Conservation (phyloP, 495 filamentous ascomycete species). For the Daldinia childiae region DNA sequence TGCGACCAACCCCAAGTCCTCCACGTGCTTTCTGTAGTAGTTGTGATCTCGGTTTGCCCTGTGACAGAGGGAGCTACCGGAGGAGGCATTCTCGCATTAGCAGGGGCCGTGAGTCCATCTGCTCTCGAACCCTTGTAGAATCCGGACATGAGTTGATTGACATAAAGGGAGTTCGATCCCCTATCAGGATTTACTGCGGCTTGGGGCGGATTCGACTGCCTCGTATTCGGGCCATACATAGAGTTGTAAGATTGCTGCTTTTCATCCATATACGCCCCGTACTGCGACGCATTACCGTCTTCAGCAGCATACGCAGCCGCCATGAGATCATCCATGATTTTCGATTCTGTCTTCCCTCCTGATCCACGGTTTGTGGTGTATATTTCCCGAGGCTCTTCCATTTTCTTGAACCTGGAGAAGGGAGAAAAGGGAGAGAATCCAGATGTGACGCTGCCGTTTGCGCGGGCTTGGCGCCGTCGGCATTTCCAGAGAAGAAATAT, state of each 20-base stretch:
- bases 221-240: not conserved
- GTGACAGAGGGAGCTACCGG: slow-evolving; percentile 36
- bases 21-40: slow-evolving; percentile 38
- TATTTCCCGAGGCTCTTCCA: slow-evolving; percentile 9
- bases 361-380: slow-evolving; percentile 1
- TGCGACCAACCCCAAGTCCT: slow-evolving; percentile 40
- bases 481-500: slow-evolving; percentile 28
- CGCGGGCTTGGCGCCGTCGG: slow-evolving; percentile 14
- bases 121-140: slow-evolving; percentile 29
- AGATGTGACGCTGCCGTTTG: not conserved
- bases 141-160: slow-evolving; percentile 31
- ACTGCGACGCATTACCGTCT: slow-evolving; percentile 39
- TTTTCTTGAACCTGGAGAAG: slow-evolving; percentile 20
- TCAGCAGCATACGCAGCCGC: slow-evolving; percentile 48
- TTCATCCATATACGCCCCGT: slow-evolving; percentile 22
- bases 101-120: slow-evolving; percentile 15
- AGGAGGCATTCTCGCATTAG: slow-evolving; percentile 27
- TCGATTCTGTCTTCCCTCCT: slow-evolving; percentile 33
- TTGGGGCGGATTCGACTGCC: not conserved
- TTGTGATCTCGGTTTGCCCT: slow-evolving; percentile 29
- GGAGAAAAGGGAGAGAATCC: not conserved
- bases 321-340: slow-evolving; percentile 48
- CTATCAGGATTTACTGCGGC: not conserved
- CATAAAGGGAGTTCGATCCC: slow-evolving; percentile 29
- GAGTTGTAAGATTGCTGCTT: slow-evolving; percentile 13